phyloP scores from a whole-genome alignment of 129 eudicot species.

The Daucus carota region DNA sequence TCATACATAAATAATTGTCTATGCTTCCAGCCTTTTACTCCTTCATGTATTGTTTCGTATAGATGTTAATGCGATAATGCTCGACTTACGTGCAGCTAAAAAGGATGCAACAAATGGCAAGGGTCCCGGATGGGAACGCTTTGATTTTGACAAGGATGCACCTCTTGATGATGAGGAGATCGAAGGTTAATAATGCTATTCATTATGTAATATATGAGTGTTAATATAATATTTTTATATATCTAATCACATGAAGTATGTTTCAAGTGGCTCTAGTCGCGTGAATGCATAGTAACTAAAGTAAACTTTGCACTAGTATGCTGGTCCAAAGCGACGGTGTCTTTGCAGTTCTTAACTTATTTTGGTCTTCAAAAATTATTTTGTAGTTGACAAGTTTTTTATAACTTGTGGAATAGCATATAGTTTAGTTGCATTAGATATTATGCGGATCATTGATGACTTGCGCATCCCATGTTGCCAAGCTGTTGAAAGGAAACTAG shows the following conservation, averaged over 20 bases:
- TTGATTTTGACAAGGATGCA: conserved; percentile 91
- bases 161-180: conserved; percentile 89
- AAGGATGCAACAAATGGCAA: conserved; percentile 58
- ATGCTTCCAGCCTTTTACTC: neutral
- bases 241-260: neutral
- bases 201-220: neutral
- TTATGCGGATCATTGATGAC: neutral
- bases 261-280: neutral
- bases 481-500: neutral
- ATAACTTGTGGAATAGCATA: neutral
- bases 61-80: neutral
- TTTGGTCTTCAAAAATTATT: too few relatives aligned
- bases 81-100: conserved; percentile 46
- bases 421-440: neutral
- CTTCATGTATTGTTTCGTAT: neutral
- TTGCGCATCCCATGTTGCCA: neutral
- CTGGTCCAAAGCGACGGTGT: neutral
- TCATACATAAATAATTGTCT: neutral
- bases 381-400: neutral
- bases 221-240: neutral
- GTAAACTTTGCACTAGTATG: neutral
- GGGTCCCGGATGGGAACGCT: conserved; percentile 96
- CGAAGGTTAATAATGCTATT: conserved; percentile 48
- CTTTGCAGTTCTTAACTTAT: neutral
- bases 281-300: neutral